These are phyloP conservation scores for Amanita rubescens DNA, from an alignment of 768 basidiomycete species.

Conservation along the genomic window DNA sequence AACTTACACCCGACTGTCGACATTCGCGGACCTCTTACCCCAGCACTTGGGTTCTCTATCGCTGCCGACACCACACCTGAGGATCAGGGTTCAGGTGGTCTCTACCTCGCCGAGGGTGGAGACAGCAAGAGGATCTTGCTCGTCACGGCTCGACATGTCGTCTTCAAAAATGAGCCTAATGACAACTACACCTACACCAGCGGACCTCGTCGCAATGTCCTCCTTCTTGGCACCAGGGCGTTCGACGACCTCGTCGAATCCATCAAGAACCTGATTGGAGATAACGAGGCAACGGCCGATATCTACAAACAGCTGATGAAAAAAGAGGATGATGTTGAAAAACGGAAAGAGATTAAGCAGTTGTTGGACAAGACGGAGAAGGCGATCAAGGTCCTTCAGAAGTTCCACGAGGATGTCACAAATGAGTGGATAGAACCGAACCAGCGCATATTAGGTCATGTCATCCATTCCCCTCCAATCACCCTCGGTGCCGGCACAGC, in stretches of 20 bases:
- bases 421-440: constrained; percentile 9
- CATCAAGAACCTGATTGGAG: too few species aligned
- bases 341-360: too few species aligned
- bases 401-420: constrained; percentile 7
- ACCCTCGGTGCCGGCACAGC: constrained; percentile 8
- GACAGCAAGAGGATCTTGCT: constrained; percentile 19
- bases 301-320: too few species aligned
- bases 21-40: constrained; percentile 23
- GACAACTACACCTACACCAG: constrained; percentile 18
- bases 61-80: constrained; percentile 22
- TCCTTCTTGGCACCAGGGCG: constrained; percentile 22
- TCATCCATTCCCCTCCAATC: constrained; percentile 12
- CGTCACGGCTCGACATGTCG: constrained; percentile 23
- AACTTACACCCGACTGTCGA: constrained; percentile 20
- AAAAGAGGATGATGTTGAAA: too few species aligned
- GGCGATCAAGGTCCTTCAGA: background rate
- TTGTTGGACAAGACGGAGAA: constrained; percentile 6
- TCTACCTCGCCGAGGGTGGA: constrained; percentile 28
- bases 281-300: too few species aligned
- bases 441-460: constrained; percentile 11
- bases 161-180: constrained; percentile 18
- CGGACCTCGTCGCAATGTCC: constrained; percentile 21
- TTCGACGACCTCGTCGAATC: background rate
- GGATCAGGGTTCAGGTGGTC: constrained; percentile 24
- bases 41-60: constrained; percentile 26